Evolutionary conservation across 2,329 filamentous ascomycete genomes (phyloP).

Genomic region (Botrytis galanthina): DNA sequence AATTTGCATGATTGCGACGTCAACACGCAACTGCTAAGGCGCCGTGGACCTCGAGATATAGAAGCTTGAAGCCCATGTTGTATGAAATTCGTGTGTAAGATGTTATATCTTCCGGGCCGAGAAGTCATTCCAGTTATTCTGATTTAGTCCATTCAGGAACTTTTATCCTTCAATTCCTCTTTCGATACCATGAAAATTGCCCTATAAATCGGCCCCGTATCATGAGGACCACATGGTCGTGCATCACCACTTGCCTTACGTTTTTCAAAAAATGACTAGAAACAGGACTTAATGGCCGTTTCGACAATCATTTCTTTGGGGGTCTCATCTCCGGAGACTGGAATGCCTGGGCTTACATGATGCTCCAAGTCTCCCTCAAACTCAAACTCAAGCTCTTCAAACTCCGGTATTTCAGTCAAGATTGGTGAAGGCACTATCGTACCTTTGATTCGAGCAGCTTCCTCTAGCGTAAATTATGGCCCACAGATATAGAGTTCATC

Average conservation of each 20-base stretch:
- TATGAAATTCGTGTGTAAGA: not conserved
- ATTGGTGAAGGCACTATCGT: not conserved
- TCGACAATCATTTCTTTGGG: not conserved
- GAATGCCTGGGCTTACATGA: not conserved
- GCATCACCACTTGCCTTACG: not conserved
- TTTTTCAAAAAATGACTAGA: not conserved
- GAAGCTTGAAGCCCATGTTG: not conserved
- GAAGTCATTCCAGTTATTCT: not conserved
- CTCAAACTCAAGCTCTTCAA: not conserved
- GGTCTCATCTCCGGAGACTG: not conserved
- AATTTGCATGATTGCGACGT: not conserved
- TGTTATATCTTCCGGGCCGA: not conserved
- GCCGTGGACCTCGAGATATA: not conserved
- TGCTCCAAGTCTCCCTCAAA: not conserved
- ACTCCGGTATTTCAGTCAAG: not conserved
- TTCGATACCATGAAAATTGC: not conserved
- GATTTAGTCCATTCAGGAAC: not conserved
- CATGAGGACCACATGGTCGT: not conserved
- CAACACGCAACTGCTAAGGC: not conserved
- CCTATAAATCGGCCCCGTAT: not conserved
- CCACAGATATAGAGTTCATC: not conserved
- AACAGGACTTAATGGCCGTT: not conserved
- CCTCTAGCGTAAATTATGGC: not conserved
- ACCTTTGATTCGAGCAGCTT: not conserved
- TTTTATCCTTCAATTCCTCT: not conserved